Percentiles rank a stretch among this genome's conserved stretches.
Conservation (phyloP, 257 asterid genomes). For the Solanum habrochaites region DNA sequence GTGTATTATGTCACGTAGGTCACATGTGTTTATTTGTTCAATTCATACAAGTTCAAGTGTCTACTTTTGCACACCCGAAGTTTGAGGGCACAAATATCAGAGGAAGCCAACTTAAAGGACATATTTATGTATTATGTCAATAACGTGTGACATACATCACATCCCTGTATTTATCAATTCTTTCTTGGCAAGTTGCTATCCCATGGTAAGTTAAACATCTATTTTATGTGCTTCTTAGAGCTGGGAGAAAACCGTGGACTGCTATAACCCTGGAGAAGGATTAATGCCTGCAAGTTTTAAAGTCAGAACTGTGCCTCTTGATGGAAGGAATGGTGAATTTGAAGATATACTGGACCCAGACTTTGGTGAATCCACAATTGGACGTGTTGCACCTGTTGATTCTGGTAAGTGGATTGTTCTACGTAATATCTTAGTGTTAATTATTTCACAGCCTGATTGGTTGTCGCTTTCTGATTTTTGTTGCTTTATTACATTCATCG, state of each 20-base stretch:
- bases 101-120: too few relatives aligned
- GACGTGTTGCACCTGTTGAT: constrained; percentile 88
- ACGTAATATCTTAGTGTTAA: not conserved
- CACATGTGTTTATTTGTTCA: too few relatives aligned
- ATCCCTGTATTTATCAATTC: not conserved
- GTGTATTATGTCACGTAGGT: too few relatives aligned
- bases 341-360: constrained; percentile 73
- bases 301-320: constrained; percentile 44
- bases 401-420: constrained; percentile 34
- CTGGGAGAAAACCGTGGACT: constrained; percentile 81
- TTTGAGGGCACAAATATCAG: too few relatives aligned
- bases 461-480: not conserved
- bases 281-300: constrained; percentile 84
- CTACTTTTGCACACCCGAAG: too few relatives aligned
- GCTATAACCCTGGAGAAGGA: constrained; percentile 77
- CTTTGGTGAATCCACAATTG: constrained; percentile 81
- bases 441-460: not conserved
- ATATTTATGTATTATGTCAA: too few relatives aligned
- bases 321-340: constrained; percentile 45
- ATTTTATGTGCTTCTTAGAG: constrained; percentile 27
- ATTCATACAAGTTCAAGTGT: too few relatives aligned
- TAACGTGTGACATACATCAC: not conserved
- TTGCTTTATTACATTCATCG: not conserved
- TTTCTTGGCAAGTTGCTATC: not conserved
- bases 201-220: not conserved